These are phyloP conservation scores for Aspergillus arachidicola DNA, from an alignment of 2,329 filamentous ascomycete species.

Conservation along the genomic window DNA sequence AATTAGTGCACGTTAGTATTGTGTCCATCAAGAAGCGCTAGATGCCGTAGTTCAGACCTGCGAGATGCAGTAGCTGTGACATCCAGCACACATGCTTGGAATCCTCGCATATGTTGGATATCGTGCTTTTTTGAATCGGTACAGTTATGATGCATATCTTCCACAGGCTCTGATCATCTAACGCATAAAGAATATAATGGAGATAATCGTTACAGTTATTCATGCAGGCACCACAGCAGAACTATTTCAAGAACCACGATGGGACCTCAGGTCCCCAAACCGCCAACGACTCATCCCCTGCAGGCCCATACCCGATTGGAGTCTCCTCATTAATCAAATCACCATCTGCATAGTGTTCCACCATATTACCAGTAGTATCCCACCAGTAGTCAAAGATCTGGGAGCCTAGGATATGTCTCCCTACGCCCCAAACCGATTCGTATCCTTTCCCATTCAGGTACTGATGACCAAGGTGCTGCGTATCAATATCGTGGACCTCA, in stretches of 20 bases:
- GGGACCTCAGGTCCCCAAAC: constrained; percentile 42
- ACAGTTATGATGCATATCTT: neutral
- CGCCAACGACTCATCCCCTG: constrained; percentile 35
- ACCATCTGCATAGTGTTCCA: constrained; percentile 24
- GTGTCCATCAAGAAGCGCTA: neutral
- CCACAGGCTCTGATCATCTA: neutral
- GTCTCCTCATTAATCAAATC: constrained; percentile 25
- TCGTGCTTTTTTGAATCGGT: too few relatives aligned
- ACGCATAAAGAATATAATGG: neutral
- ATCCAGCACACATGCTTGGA: neutral
- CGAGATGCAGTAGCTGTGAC: neutral
- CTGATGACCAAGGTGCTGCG: constrained; percentile 55
- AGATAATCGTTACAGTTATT: neutral
- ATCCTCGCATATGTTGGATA: too few relatives aligned
- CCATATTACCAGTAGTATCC: constrained; percentile 18
- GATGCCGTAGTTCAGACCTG: neutral
- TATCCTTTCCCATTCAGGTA: constrained; percentile 52
- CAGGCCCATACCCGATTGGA: constrained; percentile 35
- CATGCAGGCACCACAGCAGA: fast-evolving
- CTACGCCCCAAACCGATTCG: constrained; percentile 27
- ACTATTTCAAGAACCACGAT: constrained; percentile 33
- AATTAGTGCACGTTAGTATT: neutral
- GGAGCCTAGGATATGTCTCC: constrained; percentile 20
- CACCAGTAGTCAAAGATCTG: constrained; percentile 25
- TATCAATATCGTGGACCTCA: constrained; percentile 57